Percentiles rank a stretch among this genome's conserved stretches.
Evolutionary conservation across 176 grass and related monocot species (phyloP).

Genomic region (Ananas comosus): DNA sequence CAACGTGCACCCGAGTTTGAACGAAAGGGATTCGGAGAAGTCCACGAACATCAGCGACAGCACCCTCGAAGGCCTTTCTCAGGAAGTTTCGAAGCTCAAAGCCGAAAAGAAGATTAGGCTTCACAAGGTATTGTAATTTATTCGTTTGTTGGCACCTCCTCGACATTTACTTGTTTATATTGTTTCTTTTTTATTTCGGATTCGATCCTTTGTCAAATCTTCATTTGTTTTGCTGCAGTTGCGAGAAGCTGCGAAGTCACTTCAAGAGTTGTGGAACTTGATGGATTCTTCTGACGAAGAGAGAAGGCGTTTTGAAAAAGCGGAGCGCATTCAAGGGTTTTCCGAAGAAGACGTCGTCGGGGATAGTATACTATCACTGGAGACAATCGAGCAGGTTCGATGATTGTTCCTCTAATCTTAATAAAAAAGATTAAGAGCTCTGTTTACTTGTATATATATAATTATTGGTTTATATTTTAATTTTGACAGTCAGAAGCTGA

Average conservation of each 20-base stretch:
- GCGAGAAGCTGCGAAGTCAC: slow-evolving; percentile 54
- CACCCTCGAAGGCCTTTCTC: slow-evolving; percentile 42
- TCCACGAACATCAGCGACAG: slow-evolving; percentile 57
- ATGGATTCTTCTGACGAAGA: slow-evolving; percentile 95
- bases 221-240: slow-evolving; percentile 47
- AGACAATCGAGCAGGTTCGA: slow-evolving; percentile 65
- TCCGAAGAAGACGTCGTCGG: slow-evolving; percentile 54
- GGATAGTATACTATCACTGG: slow-evolving; percentile 53
- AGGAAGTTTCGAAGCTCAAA: slow-evolving; percentile 31
- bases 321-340: slow-evolving; percentile 43
- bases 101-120: slow-evolving; percentile 65
- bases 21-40: slow-evolving; percentile 40
- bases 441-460: neutral
- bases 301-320: slow-evolving; percentile 43
- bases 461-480: slow-evolving; percentile 9
- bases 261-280: slow-evolving; percentile 73
- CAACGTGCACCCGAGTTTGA: slow-evolving; percentile 49
- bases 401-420: slow-evolving; percentile 10
- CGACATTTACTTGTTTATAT: neutral
- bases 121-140: slow-evolving; percentile 40
- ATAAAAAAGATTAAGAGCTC: neutral
- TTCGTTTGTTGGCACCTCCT: neutral
- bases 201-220: slow-evolving; percentile 5
- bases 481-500: slow-evolving; percentile 60
- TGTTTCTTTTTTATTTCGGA: neutral